A percentile compares a stretch with the other conserved stretches of the same genome.
Evolutionary conservation across 176 grass and related monocot genomes (phyloP).

Genomic region (Triticum timopheevii): DNA sequence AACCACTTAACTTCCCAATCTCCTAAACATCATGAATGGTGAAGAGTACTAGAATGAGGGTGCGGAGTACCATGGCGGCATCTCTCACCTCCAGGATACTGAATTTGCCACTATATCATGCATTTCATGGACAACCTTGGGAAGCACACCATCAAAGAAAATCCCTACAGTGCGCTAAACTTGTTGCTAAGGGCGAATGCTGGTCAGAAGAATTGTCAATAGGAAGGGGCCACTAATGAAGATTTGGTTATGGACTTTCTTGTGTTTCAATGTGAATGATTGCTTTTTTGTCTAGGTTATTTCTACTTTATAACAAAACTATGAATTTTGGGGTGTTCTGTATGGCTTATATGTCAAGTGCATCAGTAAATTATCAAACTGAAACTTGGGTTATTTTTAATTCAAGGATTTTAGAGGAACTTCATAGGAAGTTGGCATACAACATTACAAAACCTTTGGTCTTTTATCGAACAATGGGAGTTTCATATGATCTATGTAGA

Average conservation of each 20-base stretch:
- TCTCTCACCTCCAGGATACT: slow-evolving; percentile 30
- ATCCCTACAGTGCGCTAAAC: slow-evolving; percentile 46
- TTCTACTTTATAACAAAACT: neutral
- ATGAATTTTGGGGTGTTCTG: neutral
- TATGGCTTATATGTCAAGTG: too few relatives aligned
- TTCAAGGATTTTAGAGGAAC: too few relatives aligned
- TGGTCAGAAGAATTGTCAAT: neutral
- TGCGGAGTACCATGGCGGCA: neutral
- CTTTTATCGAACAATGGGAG: too few relatives aligned
- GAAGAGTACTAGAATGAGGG: slow-evolving; percentile 12
- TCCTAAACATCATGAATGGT: slow-evolving; percentile 25
- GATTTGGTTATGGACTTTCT: neutral
- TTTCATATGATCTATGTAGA: too few relatives aligned
- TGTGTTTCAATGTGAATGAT: neutral
- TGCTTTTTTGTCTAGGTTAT: neutral
- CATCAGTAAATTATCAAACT: too few relatives aligned
- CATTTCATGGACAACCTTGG: slow-evolving; percentile 33
- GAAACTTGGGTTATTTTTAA: too few relatives aligned
- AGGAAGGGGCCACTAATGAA: neutral
- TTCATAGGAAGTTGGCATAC: too few relatives aligned
- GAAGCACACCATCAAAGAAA: neutral
- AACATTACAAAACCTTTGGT: too few relatives aligned
- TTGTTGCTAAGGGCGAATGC: slow-evolving; percentile 22
- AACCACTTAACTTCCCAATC: neutral
- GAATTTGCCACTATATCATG: slow-evolving; percentile 33